These are phyloP conservation scores for Epichloe uncinata DNA, from an alignment of 2,329 filamentous ascomycete genomes.

Conservation along the genomic window DNA sequence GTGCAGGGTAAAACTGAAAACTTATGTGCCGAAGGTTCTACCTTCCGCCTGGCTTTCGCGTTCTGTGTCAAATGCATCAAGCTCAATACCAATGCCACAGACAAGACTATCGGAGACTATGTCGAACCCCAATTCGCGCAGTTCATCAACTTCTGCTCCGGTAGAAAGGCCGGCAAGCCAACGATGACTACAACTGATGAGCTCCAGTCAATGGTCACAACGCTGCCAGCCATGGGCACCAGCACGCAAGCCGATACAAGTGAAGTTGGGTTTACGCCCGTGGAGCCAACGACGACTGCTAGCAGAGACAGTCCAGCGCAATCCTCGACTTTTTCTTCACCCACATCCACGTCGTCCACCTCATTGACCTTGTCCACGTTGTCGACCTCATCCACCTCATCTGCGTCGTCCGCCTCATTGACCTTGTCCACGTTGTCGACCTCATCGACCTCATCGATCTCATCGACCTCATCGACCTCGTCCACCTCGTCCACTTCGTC, in stretches of 20 bases:
- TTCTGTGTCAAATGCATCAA: constrained; percentile 31
- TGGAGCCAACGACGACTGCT: constrained; percentile 2
- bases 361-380: fast-evolving
- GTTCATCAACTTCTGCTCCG: constrained; percentile 32
- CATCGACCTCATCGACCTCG: fast-evolving
- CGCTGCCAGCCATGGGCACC: constrained; percentile 12
- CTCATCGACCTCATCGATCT: fast-evolving
- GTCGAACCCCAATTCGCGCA: constrained; percentile 27
- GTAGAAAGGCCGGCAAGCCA: constrained; percentile 9
- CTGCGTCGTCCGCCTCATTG: fast-evolving
- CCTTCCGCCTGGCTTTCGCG: constrained; percentile 24
- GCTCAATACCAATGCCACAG: constrained; percentile 12
- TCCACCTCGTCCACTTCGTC: no score
- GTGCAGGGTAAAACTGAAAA: constrained; percentile 29
- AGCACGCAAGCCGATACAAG: constrained; percentile 14
- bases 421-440: no score
- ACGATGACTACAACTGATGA: constrained; percentile 6
- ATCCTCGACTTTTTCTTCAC: neutral
- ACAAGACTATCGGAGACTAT: constrained; percentile 20
- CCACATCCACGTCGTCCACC: neutral
- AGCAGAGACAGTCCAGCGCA: neutral
- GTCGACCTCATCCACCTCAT: neutral
- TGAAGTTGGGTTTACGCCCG: constrained; percentile 9
- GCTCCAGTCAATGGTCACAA: constrained; percentile 14
- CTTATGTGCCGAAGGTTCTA: constrained; percentile 31